These are phyloP conservation scores for Citrullus amarus DNA, from an alignment of 306 rosid species.

Conservation along the genomic window DNA sequence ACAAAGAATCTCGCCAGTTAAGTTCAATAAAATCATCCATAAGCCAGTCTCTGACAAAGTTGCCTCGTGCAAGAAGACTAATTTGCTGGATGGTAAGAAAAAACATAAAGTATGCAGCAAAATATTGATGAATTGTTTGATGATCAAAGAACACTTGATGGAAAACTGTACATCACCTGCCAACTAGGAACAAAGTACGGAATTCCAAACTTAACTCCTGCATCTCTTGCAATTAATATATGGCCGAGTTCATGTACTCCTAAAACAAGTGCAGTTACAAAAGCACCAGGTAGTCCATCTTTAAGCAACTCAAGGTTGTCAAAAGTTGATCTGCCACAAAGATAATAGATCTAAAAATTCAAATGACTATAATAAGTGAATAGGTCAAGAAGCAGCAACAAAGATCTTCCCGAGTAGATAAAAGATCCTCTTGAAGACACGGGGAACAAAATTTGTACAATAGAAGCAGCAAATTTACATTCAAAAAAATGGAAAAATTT, in stretches of 20 bases:
- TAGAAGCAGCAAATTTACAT: neutral
- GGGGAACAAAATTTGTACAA: neutral
- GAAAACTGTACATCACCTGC: slow-evolving; percentile 54
- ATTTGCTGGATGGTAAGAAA: neutral
- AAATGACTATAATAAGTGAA: slow-evolving; percentile 6
- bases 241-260: slow-evolving; percentile 80
- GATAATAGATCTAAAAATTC: slow-evolving; percentile 22
- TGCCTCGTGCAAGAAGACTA: neutral
- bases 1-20: neutral
- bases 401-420: neutral
- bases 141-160: neutral
- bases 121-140: neutral
- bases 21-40: neutral
- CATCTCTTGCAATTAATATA: slow-evolving; percentile 45
- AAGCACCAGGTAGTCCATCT: slow-evolving; percentile 88
- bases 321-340: slow-evolving; percentile 67
- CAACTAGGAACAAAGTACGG: slow-evolving; percentile 96
- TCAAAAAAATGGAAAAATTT: neutral
- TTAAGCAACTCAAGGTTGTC: slow-evolving; percentile 75
- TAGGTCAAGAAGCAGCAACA: neutral
- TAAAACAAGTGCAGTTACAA: slow-evolving; percentile 62
- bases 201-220: slow-evolving; percentile 75
- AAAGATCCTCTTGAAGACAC: neutral
- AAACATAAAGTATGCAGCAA: neutral
- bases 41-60: neutral